Evolutionary conservation across 1,139 yeast species (phyloP).

Genomic region (Candida albicans): DNA sequence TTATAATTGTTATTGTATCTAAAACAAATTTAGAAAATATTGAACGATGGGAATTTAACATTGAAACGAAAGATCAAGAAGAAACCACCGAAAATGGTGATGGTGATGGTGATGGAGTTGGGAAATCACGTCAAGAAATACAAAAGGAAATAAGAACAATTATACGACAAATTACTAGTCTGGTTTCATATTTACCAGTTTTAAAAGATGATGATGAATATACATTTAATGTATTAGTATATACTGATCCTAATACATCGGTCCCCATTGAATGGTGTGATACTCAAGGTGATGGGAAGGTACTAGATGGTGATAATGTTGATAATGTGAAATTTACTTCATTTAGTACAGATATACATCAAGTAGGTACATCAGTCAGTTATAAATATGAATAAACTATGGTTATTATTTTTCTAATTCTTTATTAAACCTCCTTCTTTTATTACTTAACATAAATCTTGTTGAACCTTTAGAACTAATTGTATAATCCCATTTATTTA

Average conservation of each 20-base stretch:
- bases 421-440: slow-evolving; percentile 41
- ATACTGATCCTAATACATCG: slow-evolving; percentile 63
- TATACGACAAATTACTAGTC: slow-evolving; percentile 85
- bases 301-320: slow-evolving; percentile 53
- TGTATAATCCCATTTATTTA: slow-evolving; percentile 49
- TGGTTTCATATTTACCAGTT: slow-evolving; percentile 82
- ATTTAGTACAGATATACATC: slow-evolving; percentile 68
- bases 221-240: slow-evolving; percentile 84
- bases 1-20: slow-evolving; percentile 71
- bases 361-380: slow-evolving; percentile 75
- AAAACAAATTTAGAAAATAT: slow-evolving; percentile 66
- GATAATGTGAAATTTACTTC: slow-evolving; percentile 70
- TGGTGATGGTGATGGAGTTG: not conserved
- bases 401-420: slow-evolving; percentile 18
- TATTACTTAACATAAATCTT: slow-evolving; percentile 56
- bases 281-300: slow-evolving; percentile 56
- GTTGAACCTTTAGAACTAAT: slow-evolving; percentile 49
- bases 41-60: slow-evolving; percentile 86
- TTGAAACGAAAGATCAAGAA: slow-evolving; percentile 44
- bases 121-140: slow-evolving; percentile 49
- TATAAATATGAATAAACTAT: slow-evolving; percentile 38
- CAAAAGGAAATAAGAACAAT: slow-evolving; percentile 82
- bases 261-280: slow-evolving; percentile 90
- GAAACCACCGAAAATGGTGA: slow-evolving; percentile 6
- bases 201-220: slow-evolving; percentile 57